Percentiles rank a stretch among this genome's conserved stretches.
Conservation (phyloP, 345 rosid species). For the Gossypium thurberi region DNA sequence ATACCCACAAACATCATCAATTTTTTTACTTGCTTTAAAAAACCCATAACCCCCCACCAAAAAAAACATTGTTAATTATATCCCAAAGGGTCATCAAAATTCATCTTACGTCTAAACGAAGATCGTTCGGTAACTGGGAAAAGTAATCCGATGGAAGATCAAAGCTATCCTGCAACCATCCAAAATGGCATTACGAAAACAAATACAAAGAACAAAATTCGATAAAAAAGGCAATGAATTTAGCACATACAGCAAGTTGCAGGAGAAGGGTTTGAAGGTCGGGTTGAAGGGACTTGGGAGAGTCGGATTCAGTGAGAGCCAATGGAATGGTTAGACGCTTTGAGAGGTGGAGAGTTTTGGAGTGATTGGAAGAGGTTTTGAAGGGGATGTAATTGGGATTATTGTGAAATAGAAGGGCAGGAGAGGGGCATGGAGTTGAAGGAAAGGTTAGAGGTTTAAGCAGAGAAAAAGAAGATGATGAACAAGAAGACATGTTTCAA, state of each 20-base stretch:
- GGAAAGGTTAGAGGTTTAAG: constrained; percentile 32
- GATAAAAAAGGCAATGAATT: neutral
- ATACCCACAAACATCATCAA: neutral
- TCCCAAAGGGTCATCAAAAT: neutral
- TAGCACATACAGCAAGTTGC: constrained; percentile 50
- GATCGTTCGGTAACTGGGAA: constrained; percentile 59
- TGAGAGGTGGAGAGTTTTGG: constrained; percentile 15
- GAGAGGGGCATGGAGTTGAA: constrained; percentile 20
- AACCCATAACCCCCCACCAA: neutral
- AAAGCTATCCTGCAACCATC: constrained; percentile 59
- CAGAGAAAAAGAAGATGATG: constrained; percentile 14
- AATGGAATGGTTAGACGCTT: constrained; percentile 31
- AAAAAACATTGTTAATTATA: neutral
- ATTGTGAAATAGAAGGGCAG: constrained; percentile 19
- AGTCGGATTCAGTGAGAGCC: constrained; percentile 69
- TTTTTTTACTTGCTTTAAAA: neutral
- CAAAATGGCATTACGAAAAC: neutral
- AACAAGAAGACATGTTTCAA: constrained; percentile 38
- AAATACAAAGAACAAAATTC: neutral
- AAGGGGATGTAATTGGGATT: constrained; percentile 20
- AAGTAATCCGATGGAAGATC: constrained; percentile 82
- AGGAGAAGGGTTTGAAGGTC: constrained; percentile 43
- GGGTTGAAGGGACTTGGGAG: constrained; percentile 47
- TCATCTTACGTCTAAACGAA: constrained; percentile 69
- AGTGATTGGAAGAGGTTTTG: constrained; percentile 21